A percentile compares a stretch with the other conserved stretches of the same genome.
Evolutionary conservation across 2,329 filamentous ascomycete genomes (phyloP).

Genomic region (Epichloe gansuensis): DNA sequence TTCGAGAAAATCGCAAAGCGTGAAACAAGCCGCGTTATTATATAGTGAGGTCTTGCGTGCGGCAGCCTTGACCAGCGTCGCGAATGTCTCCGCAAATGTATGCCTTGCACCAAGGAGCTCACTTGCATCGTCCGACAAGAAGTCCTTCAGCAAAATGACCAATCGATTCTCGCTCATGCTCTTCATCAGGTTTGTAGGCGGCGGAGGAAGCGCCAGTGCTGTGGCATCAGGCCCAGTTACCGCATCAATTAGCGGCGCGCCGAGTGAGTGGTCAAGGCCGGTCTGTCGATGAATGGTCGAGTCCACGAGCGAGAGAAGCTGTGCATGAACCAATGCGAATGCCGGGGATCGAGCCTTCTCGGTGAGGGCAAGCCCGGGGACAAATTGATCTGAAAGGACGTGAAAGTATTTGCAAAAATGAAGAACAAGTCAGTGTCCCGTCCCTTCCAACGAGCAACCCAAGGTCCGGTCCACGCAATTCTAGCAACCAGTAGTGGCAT

Average conservation of each 20-base stretch:
- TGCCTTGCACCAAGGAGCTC: slow-evolving; percentile 38
- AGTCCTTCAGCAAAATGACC: slow-evolving; percentile 69
- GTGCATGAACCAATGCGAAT: slow-evolving; percentile 69
- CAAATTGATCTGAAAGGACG: slow-evolving; percentile 62
- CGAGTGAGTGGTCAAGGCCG: slow-evolving; percentile 32
- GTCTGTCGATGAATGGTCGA: slow-evolving; percentile 71
- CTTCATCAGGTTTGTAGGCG: slow-evolving; percentile 57
- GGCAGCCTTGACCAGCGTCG: slow-evolving; percentile 58
- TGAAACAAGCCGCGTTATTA: slow-evolving; percentile 74
- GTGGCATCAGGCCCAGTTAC: slow-evolving; percentile 51
- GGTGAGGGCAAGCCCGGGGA: slow-evolving; percentile 40
- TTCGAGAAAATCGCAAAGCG: slow-evolving; percentile 83
- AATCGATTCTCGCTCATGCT: slow-evolving; percentile 84
- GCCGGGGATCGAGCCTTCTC: slow-evolving; percentile 59
- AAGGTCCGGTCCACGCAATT: slow-evolving; percentile 76
- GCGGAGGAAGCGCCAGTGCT: slow-evolving; percentile 48
- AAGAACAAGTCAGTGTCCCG: slow-evolving; percentile 84
- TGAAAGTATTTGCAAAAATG: slow-evolving; percentile 80
- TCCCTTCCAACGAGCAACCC: slow-evolving; percentile 77
- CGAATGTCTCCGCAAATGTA: slow-evolving; percentile 67
- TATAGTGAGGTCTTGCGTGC: slow-evolving; percentile 67
- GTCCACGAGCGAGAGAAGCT: slow-evolving; percentile 68
- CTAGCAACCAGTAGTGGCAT: slow-evolving; percentile 56
- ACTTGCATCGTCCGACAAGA: slow-evolving; percentile 43
- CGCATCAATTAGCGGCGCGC: slow-evolving; percentile 32